A percentile compares a stretch with the other conserved stretches of the same genome.
These are phyloP conservation scores for Eragrostis tef DNA, from an alignment of 202 grass and related monocot species.

Conservation along the genomic window DNA sequence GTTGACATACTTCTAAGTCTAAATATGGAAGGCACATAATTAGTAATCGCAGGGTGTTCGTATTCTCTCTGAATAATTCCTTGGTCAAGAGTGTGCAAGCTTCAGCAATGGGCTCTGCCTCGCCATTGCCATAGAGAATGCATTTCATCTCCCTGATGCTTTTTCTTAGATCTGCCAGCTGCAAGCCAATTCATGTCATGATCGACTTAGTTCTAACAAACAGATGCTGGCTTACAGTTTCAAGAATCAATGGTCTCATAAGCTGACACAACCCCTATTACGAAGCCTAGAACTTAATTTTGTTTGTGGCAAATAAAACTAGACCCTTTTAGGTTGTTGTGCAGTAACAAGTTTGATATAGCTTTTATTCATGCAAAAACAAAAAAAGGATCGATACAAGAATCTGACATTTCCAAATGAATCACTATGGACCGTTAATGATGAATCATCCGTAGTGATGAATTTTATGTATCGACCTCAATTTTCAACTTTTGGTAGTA, in stretches of 20 bases:
- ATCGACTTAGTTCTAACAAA: neutral
- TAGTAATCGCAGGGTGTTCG: slow-evolving; percentile 43
- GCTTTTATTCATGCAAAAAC: neutral
- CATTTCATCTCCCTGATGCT: slow-evolving; percentile 60
- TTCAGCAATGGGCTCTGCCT: slow-evolving; percentile 55
- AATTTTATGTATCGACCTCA: neutral
- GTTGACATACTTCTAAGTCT: slow-evolving; percentile 57
- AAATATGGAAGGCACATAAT: slow-evolving; percentile 54
- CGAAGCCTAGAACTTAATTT: too few relatives aligned
- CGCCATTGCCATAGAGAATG: slow-evolving; percentile 65
- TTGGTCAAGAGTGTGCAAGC: slow-evolving; percentile 56
- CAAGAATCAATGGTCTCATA: neutral
- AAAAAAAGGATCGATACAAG: neutral
- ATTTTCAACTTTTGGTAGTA: neutral
- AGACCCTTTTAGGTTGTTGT: neutral
- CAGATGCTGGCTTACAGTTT: neutral
- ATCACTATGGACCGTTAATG: neutral
- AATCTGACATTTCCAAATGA: neutral
- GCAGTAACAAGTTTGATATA: neutral
- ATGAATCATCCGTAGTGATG: neutral
- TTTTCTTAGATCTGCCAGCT: slow-evolving; percentile 60
- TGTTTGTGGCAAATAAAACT: neutral
- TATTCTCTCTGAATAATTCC: slow-evolving; percentile 64
- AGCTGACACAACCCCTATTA: neutral
- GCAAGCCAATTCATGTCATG: neutral